These are phyloP conservation scores for Trametes punicea DNA, from an alignment of 768 basidiomycete species.

Conservation along the genomic window DNA sequence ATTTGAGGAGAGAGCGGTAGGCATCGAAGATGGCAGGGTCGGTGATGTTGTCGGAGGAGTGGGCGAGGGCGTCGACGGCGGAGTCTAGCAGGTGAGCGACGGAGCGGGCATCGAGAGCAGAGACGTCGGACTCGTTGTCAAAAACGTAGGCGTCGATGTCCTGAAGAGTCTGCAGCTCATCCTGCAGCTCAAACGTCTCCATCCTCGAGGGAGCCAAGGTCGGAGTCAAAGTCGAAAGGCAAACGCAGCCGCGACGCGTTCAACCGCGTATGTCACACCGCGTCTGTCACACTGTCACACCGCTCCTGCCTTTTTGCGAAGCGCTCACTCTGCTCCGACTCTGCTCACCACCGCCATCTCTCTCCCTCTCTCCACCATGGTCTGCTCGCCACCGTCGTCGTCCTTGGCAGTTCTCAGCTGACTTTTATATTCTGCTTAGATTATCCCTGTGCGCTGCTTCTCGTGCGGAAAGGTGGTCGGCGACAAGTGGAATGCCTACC, in stretches of 20 bases:
- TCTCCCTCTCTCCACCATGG: conserved; percentile 1
- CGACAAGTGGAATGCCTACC: conserved; percentile 90
- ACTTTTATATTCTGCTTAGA: conserved; percentile 44
- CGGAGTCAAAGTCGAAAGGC: not conserved
- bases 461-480: conserved; percentile 97
- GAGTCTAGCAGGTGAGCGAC: conserved; percentile 54
- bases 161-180: conserved; percentile 65
- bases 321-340: not conserved
- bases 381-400: not conserved
- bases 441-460: conserved; percentile 94
- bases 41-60: conserved; percentile 67
- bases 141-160: conserved; percentile 64
- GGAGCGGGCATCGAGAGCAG: conserved; percentile 44
- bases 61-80: conserved; percentile 79
- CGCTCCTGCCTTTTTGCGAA: not conserved
- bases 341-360: not conserved
- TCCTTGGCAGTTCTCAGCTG: not conserved
- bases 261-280: conserved; percentile 20
- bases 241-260: conserved; percentile 11
- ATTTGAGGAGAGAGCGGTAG: conserved; percentile 79
- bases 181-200: conserved; percentile 68
- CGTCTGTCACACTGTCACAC: conserved; percentile 7
- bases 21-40: conserved; percentile 74
- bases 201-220: conserved; percentile 13
- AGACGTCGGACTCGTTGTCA: conserved; percentile 61